These are phyloP conservation scores for Nemophila menziesii DNA, from an alignment of 257 asterid species.

Conservation along the genomic window DNA sequence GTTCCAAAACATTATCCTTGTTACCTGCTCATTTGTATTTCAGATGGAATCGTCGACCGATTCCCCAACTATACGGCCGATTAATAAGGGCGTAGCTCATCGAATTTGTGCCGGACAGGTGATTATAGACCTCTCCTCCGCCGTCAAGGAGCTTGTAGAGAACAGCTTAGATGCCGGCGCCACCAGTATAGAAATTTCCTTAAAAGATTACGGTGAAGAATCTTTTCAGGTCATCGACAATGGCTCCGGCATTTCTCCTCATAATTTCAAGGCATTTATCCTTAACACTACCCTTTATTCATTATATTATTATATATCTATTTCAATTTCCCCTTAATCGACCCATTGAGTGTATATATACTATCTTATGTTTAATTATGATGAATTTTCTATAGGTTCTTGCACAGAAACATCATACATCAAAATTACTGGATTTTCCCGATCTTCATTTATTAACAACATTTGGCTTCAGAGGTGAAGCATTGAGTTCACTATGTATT, in stretches of 20 bases:
- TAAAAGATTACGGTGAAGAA: slow-evolving; percentile 69
- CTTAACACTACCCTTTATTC: background rate
- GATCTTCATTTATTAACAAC: slow-evolving; percentile 78
- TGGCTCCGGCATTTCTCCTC: slow-evolving; percentile 78
- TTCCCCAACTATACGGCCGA: slow-evolving; percentile 41
- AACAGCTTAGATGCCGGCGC: slow-evolving; percentile 98
- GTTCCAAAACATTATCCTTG: background rate
- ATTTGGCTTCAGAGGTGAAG: slow-evolving; percentile 97
- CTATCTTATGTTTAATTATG: background rate
- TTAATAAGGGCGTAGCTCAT: slow-evolving; percentile 63
- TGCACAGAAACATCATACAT: slow-evolving; percentile 85
- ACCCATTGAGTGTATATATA: too few relatives aligned
- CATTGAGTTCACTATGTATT: slow-evolving; percentile 86
- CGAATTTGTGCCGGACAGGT: slow-evolving; percentile 90
- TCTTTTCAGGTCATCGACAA: slow-evolving; percentile 88
- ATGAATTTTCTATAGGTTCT: slow-evolving; percentile 36
- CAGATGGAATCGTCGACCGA: background rate
- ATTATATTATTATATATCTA: background rate
- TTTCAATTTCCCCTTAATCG: too few relatives aligned
- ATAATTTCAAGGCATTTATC: slow-evolving; percentile 51
- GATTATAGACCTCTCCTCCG: slow-evolving; percentile 81
- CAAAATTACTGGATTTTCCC: slow-evolving; percentile 68
- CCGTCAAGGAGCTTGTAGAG: slow-evolving; percentile 96
- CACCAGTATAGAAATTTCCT: slow-evolving; percentile 65
- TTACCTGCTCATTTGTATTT: background rate